phyloP scores from a whole-genome alignment of 2,329 filamentous ascomycete species.

The Trichoderma hamatum region DNA sequence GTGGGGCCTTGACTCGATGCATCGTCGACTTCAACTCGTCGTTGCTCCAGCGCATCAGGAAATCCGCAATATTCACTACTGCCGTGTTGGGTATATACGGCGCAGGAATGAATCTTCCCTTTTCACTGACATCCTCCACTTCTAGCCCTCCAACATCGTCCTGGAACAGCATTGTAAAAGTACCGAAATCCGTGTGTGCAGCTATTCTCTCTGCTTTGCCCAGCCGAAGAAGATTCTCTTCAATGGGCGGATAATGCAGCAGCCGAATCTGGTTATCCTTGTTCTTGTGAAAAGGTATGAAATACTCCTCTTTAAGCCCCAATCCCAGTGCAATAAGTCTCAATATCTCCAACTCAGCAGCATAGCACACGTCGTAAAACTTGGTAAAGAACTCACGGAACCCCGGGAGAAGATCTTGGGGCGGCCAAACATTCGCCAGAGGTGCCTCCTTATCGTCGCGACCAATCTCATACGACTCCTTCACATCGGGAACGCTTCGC shows the following conservation, averaged over 20 bases:
- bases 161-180: slow-evolving; percentile 53
- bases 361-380: slow-evolving; percentile 72
- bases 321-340: slow-evolving; percentile 75
- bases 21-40: slow-evolving; percentile 40
- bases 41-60: slow-evolving; percentile 46
- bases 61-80: slow-evolving; percentile 46
- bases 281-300: slow-evolving; percentile 63
- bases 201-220: slow-evolving; percentile 34
- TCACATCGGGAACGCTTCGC: slow-evolving; percentile 41
- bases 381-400: slow-evolving; percentile 40
- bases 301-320: slow-evolving; percentile 67
- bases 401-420: slow-evolving; percentile 30
- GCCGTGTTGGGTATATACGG: slow-evolving; percentile 40
- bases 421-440: slow-evolving; percentile 34
- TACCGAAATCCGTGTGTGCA: slow-evolving; percentile 42
- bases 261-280: slow-evolving; percentile 61
- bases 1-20: slow-evolving; percentile 49
- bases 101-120: slow-evolving; percentile 40
- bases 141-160: slow-evolving; percentile 51
- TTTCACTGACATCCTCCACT: slow-evolving; percentile 45
- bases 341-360: slow-evolving; percentile 73
- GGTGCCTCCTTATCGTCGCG: slow-evolving; percentile 35
- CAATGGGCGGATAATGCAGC: slow-evolving; percentile 52
- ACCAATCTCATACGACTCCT: slow-evolving; percentile 47
- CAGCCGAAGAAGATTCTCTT: slow-evolving; percentile 35